Evolutionary conservation across 1,284 basidiomycete genomes (phyloP), one percentile per base, ranked within the genome.

Genomic region (Chalciporus sp.): DNA sequence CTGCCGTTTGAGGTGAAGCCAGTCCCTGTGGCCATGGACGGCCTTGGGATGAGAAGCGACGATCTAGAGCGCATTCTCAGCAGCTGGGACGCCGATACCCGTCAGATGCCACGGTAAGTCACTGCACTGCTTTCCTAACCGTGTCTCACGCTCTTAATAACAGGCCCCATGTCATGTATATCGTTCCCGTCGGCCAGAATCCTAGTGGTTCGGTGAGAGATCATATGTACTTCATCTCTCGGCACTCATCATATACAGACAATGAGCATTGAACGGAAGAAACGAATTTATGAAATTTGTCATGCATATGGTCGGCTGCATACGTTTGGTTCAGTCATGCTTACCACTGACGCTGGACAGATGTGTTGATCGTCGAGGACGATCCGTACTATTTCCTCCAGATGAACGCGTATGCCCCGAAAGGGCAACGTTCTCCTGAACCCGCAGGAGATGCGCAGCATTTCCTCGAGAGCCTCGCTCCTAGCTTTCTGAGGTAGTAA

Each of bases 361-460:
- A 92, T 60, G 62, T 89, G 17, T 82, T 90, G 58, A 88, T 90
- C 57, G 80, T 85, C 53, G 89, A 92, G 72, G 89, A 92, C 60
- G 90, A 92, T 70, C 91, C 90, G 8, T 93, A 93, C 72, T 92
- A 83, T 69, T 90, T 90, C 74, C 74, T 94, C 17, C 87, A 88
- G 66, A 69, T 82, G 57, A 81, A 78, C 1, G 59, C 70, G 10
- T 88, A 85, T 66, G 67, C 76, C 20, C 75, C 77, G 45, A 77
- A 80, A 67, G 58, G 67, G 1, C 60, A 72, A 23, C 76, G 85
- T 28, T 63, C 60, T 55, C 58, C 63, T 52, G 66, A 60, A 43
- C 44, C 56, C 42, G 51, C 66, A 54, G 60, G 74, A 67, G 60
- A 63, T 57, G 53, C 77, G 46, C 69, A 77, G 42, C 63, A 67